These are phyloP conservation scores for Corrigiola litoralis DNA, from an alignment of 179 eudicot genomes.

Conservation along the genomic window DNA sequence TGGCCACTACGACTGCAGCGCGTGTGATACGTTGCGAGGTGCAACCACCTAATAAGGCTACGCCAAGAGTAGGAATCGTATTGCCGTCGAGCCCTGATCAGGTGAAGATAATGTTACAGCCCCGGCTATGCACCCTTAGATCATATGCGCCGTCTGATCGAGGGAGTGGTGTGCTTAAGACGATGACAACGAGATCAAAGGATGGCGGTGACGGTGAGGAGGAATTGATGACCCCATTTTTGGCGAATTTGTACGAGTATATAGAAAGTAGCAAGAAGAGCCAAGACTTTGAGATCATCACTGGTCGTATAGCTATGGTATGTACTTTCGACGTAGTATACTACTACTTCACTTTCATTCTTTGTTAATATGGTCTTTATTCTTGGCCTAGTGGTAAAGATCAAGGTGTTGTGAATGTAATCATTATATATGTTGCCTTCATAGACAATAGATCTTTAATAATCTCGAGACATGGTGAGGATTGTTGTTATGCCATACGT, in stretches of 20 bases:
- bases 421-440: too few species aligned
- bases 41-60: conserved; percentile 32
- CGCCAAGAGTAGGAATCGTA: conserved; percentile 23
- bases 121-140: conserved; percentile 76
- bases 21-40: conserved; percentile 51
- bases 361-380: too few species aligned
- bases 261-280: conserved; percentile 82
- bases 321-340: not conserved
- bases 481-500: too few species aligned
- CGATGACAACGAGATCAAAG: conserved; percentile 4
- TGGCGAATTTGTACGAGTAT: conserved; percentile 71
- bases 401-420: too few species aligned
- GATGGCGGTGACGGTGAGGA: conserved; percentile 14
- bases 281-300: conserved; percentile 83
- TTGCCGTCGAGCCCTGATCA: conserved; percentile 30
- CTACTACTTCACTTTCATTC: not conserved
- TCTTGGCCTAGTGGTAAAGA: too few species aligned
- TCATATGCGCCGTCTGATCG: conserved; percentile 61
- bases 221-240: conserved; percentile 48
- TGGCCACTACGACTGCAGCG: conserved; percentile 29
- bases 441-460: too few species aligned
- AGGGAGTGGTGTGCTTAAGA: conserved; percentile 43
- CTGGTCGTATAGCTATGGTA: conserved; percentile 98
- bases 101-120: conserved; percentile 68
- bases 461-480: too few species aligned